phyloP scores from a whole-genome alignment of 2,329 filamentous ascomycete genomes.

The Venturia nashicola region DNA sequence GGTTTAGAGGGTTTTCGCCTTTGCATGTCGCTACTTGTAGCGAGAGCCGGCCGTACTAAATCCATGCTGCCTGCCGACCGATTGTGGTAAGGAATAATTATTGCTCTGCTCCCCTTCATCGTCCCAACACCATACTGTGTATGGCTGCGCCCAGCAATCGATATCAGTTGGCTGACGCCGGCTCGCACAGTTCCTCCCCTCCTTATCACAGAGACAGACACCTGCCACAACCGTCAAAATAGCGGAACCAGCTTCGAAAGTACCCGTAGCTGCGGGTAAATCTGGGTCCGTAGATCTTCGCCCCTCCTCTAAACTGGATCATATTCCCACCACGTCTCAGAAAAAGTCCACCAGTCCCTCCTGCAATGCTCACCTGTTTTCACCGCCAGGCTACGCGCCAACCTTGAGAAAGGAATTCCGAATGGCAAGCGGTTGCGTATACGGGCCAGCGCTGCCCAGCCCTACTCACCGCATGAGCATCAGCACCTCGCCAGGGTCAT shows the following conservation, averaged over 20 bases:
- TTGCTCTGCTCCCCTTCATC: not conserved
- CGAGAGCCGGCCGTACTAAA: not conserved
- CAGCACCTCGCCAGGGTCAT: slow-evolving; percentile 21
- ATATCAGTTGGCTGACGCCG: slow-evolving; percentile 5
- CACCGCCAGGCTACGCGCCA: not conserved
- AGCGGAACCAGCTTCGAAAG: not conserved
- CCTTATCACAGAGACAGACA: not conserved
- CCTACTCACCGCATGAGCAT: slow-evolving; percentile 1
- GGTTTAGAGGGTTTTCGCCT: not conserved
- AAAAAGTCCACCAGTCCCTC: not conserved
- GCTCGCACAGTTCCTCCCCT: slow-evolving; percentile 4
- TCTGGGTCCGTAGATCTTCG: slow-evolving; percentile 5
- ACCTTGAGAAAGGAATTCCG: slow-evolving; percentile 2
- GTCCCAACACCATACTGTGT: not conserved
- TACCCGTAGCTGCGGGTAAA: slow-evolving; percentile 8
- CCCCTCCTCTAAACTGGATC: slow-evolving; percentile 1
- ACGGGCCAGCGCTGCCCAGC: slow-evolving; percentile 2
- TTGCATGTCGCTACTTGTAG: not conserved
- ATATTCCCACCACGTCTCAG: not conserved
- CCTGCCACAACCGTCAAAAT: slow-evolving; percentile 2
- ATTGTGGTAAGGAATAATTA: not conserved
- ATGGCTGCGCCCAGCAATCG: slow-evolving; percentile 4
- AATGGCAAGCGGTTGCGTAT: not conserved
- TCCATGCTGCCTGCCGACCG: not conserved
- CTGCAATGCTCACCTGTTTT: not conserved